Percentiles rank a stretch among this genome's conserved stretches.
phyloP scores from a whole-genome alignment of 2,329 filamentous ascomycete genomes.

The Metarhizium album region DNA sequence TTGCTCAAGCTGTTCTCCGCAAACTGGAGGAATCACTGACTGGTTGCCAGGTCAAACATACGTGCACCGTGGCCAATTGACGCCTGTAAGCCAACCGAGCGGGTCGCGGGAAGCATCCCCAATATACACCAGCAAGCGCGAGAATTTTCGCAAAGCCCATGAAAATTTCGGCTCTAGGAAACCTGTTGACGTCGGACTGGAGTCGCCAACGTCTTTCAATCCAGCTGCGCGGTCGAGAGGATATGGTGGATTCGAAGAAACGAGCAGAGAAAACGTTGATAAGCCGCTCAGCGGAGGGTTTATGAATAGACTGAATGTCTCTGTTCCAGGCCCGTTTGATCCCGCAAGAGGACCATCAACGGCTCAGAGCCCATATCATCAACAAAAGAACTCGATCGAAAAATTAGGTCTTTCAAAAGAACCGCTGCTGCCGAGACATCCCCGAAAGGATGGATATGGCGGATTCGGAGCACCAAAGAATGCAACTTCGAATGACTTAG shows the following conservation, averaged over 20 bases:
- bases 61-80: constrained; percentile 46
- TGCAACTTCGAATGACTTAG: constrained; percentile 26
- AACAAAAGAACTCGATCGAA: constrained; percentile 18
- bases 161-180: constrained; percentile 31
- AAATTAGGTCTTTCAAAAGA: constrained; percentile 7
- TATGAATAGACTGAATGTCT: constrained; percentile 52
- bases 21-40: background rate
- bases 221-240: constrained; percentile 27
- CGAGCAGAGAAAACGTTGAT: constrained; percentile 1
- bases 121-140: constrained; percentile 38
- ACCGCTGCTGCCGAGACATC: constrained; percentile 24
- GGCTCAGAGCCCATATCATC: constrained; percentile 24
- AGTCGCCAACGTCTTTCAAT: background rate
- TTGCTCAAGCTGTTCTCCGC: background rate
- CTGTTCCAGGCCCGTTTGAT: constrained; percentile 58
- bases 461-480: constrained; percentile 41
- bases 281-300: constrained; percentile 25
- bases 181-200: background rate
- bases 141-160: constrained; percentile 29
- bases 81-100: constrained; percentile 50
- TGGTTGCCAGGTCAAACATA: constrained; percentile 20
- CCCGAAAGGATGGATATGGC: constrained; percentile 44
- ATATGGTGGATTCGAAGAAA: constrained; percentile 35
- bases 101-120: constrained; percentile 55
- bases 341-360: constrained; percentile 26